Evolutionary conservation across 2,329 filamentous ascomycete species (phyloP).

Genomic region (Aspergillus quadrilineatus): DNA sequence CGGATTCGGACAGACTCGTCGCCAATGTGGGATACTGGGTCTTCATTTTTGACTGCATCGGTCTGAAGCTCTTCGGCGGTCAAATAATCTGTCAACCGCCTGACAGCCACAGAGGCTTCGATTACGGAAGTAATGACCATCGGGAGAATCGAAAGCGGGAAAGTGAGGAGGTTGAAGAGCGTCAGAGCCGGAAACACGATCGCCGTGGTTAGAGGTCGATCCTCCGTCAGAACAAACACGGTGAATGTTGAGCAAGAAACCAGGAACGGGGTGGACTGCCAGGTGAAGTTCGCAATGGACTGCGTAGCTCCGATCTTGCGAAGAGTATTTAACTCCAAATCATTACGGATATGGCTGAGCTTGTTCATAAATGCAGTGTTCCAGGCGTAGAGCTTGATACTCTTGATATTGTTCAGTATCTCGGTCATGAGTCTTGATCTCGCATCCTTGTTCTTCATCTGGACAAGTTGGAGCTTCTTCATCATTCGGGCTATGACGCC

Average conservation of each 20-base stretch:
- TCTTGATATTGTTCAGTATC: constrained; percentile 99
- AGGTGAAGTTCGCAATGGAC: constrained; percentile 94
- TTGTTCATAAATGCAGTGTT: constrained; percentile 96
- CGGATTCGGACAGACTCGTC: constrained; percentile 83
- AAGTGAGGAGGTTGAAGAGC: constrained; percentile 93
- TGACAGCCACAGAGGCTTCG: constrained; percentile 89
- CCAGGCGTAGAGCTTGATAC: constrained; percentile 98
- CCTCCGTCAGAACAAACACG: constrained; percentile 83
- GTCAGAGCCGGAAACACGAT: constrained; percentile 93
- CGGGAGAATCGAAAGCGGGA: constrained; percentile 87
- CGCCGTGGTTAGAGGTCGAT: constrained; percentile 81
- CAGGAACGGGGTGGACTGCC: constrained; percentile 95
- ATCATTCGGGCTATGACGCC: constrained; percentile 87
- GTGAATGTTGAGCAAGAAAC: constrained; percentile 96
- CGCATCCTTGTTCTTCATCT: constrained; percentile 99
- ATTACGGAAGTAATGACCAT: constrained; percentile 98
- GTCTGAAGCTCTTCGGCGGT: constrained; percentile 84
- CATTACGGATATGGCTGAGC: constrained; percentile 92
- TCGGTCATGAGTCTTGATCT: constrained; percentile 92
- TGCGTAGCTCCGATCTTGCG: constrained; percentile 94
- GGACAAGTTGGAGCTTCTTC: constrained; percentile 89
- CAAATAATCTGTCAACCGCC: constrained; percentile 80
- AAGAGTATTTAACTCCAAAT: constrained; percentile 90
- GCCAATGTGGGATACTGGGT: constrained; percentile 70
- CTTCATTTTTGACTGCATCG: constrained; percentile 72